Percentiles rank a stretch among this genome's conserved stretches.
Evolutionary conservation across 2,329 filamentous ascomycete species (phyloP).

Genomic region (Xylaria polymorpha): DNA sequence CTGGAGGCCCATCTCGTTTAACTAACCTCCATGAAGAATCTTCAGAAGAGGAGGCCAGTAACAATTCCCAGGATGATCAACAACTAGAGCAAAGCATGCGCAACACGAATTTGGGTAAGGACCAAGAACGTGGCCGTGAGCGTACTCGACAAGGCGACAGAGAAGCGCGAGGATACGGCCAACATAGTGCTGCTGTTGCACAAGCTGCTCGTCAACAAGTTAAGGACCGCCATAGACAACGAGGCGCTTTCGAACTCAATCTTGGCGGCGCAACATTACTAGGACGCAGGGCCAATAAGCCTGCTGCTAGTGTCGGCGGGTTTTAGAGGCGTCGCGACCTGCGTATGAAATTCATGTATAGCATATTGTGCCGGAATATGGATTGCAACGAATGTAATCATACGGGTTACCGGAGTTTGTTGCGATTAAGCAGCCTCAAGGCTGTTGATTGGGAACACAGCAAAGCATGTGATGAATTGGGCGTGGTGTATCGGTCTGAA

Average conservation of each 20-base stretch:
- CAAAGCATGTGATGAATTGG: slow-evolving; percentile 37
- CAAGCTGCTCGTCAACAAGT: slow-evolving; percentile 86
- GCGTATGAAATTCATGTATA: slow-evolving; percentile 14
- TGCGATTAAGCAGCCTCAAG: slow-evolving; percentile 28
- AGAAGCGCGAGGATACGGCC: slow-evolving; percentile 79
- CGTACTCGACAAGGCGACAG: slow-evolving; percentile 57
- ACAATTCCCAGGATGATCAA: slow-evolving; percentile 66
- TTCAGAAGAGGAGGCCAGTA: slow-evolving; percentile 69
- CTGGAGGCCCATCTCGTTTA: slow-evolving; percentile 65
- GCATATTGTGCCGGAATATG: slow-evolving; percentile 22
- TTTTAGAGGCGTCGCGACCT: slow-evolving; percentile 38
- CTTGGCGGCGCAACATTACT: slow-evolving; percentile 91
- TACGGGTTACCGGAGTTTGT: slow-evolving; percentile 32
- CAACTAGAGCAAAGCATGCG: slow-evolving; percentile 89
- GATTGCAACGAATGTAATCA: slow-evolving; percentile 23
- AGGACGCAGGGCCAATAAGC: slow-evolving; percentile 73
- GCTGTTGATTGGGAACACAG: slow-evolving; percentile 32
- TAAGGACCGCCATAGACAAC: slow-evolving; percentile 71
- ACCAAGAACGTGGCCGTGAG: slow-evolving; percentile 62
- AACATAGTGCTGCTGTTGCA: slow-evolving; percentile 86
- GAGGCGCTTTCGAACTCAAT: slow-evolving; percentile 90
- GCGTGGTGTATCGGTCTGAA: slow-evolving; percentile 45
- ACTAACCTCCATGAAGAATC: slow-evolving; percentile 77
- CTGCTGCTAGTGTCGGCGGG: slow-evolving; percentile 58
- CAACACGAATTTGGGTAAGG: slow-evolving; percentile 76